Evolutionary conservation across 2,329 filamentous ascomycete species (phyloP), one percentile per base, ranked within the genome.

Genomic region (Alternaria triticimaculans): DNA sequence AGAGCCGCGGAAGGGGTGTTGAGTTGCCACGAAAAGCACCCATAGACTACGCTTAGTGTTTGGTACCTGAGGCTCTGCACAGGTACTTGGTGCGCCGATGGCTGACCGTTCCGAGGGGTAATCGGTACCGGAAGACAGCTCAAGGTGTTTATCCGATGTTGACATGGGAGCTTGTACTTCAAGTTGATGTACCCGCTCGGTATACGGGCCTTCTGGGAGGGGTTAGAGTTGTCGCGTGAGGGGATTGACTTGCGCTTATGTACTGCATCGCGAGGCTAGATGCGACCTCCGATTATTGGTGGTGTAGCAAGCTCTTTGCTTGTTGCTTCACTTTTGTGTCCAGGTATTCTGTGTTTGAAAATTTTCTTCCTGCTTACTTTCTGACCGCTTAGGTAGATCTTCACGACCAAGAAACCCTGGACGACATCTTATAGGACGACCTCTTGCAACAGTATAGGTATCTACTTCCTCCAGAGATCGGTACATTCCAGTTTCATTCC

Each of bases 31-130:
- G 33, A 61, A 61, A 57, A 61, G 58, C 53, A 57, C 5, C 15
- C 45, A 61, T 61, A 30, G 44, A 61, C 55, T 61, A 61, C 45
- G 6, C 30, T n/a, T 57, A 28, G 58, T 55, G 53, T 61, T 60
- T 57, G 45, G 58, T 55, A 33, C 48, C 58, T 45, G 53, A 57
- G 43, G 18, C 37, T 25, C 37, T 57, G 55, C 44, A 57, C 33
- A 55, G 46, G 33, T 25, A 8, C 53, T 56, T 28, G 49, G 25
- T 33, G 48, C 30, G 37, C 26, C 21, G 11, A 44, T 33, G 46
- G 15, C 23, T 10, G 49, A 23, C 49, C 49, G 28, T 51, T 37
- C 49, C 49, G 49, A 51, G 49, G 49, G 18, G 49, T 15, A 51
- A 20, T 37, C 28, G 5, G 49, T 51, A 51, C 49, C 49, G 28